Conservation (phyloP, 2,329 filamentous ascomycete species). For the Aspergillus sp. region DNA sequence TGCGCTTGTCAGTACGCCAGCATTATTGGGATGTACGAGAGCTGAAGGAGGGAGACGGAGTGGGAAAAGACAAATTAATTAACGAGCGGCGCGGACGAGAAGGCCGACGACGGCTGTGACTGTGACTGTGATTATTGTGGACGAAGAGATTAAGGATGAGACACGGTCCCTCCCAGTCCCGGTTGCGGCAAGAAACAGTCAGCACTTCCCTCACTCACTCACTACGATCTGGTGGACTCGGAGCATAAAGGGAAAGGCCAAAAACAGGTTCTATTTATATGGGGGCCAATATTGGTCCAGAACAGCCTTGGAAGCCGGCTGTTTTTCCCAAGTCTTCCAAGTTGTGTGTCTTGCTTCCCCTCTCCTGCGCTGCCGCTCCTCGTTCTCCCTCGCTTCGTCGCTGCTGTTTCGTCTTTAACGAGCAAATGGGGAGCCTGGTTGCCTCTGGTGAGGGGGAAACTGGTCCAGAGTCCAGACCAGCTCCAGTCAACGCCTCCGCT, state of each 20-base stretch:
- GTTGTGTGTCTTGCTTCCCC: neutral
- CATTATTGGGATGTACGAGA: slow-evolving; percentile 14
- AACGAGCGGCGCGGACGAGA: slow-evolving; percentile 6
- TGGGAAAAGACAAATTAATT: neutral
- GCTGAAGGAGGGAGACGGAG: neutral
- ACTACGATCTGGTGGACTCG: no score
- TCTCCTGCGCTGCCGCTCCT: neutral
- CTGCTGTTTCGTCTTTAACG: neutral
- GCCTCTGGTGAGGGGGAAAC: neutral
- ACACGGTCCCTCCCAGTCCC: neutral
- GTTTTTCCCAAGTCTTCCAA: neutral
- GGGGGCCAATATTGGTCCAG: neutral
- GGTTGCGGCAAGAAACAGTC: slow-evolving; percentile 1
- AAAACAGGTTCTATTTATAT: slow-evolving; percentile 1
- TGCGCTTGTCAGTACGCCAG: slow-evolving; percentile 12
- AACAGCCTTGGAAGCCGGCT: neutral
- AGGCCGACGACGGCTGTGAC: neutral
- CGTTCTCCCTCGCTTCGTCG: neutral
- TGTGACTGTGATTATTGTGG: neutral
- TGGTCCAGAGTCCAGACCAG: neutral
- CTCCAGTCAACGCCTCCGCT: slow-evolving; percentile 8
- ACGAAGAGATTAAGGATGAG: neutral
- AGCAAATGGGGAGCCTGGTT: neutral
- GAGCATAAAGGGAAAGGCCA: neutral
- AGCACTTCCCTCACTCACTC: neutral